Base-by-base conservation (phyloP, 768 basidiomycete genomes). In the Exidia glandulosa region DNA sequence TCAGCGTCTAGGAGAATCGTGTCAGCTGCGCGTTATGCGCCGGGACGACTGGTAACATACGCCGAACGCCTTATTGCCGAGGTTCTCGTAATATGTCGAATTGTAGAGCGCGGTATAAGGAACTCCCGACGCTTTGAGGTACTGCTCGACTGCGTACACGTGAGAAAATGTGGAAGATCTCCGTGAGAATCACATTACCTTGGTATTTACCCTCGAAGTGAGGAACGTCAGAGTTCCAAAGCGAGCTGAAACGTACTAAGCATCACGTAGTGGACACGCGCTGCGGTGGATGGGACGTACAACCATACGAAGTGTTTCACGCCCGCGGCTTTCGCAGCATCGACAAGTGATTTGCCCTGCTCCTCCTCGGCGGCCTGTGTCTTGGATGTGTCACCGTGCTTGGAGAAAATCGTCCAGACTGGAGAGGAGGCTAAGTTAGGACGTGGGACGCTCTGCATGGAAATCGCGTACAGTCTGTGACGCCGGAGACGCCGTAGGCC, bases 401-500 rank as follows among this genome's bases (percentile, higher is more conserved):
- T 32, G 50, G 25, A 13, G 50, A 29, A 54, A 12, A 54, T 1
- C n/a, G 27, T 19, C 7, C 25, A 29, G 50, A 54, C 50, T 54
- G n/a, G 14, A 29, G n/a, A n/a, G 30, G 6, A 19, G 19, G 27
- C 25, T 27, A 13, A 32, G 50, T 27, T 6, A 29, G 10, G 50
- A 25, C 23, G 16, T 14, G 6, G 41, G 6, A 54, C 30, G 7
- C 14, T 19, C n/a, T n/a, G n/a, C 25, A 27, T 29, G 14, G 50
- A 32, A n/a, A n/a, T n/a, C 5, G 25, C 63, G 29, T 56, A 64
- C 63, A 47, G n/a, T 57, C 19, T 37, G 61, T 32, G 64, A 73
- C 72, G 25, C 65, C 72, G 47, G 69, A 74, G 29, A 74, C 71
- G 1, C 63, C 72, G 34, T 74, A 67, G 0, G 68, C 66, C 13